Base-by-base conservation (phyloP, 2,329 filamentous ascomycete species). In the Beauveria bassiana region DNA sequence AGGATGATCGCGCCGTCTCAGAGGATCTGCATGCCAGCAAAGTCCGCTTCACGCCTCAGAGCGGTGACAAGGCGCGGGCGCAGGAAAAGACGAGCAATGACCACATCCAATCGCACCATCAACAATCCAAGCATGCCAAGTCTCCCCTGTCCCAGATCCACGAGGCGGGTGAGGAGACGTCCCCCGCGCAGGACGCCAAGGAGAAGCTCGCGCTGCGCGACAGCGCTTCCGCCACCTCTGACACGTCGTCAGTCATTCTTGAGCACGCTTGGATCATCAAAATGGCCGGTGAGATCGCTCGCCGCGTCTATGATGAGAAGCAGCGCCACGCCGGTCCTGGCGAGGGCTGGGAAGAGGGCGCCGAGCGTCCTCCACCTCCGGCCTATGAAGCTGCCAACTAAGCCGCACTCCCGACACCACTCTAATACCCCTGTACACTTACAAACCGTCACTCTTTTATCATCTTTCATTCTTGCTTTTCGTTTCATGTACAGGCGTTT, bases 211-310 rank as follows among this genome's bases (percentile, higher is more conserved):
- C 66, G 65, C 67, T 56, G 65, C 70, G 69, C 63, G 74, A 71
- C 66, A 68, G 69, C 70, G 71, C 63, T 69, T 66, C 66, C 40
- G 63, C 66, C 24, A 65, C 66, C 59, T 81, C 79, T 1, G 81
- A 84, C 38, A 78, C 77, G 5, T 79, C 81, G 14, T 82, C 82
- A 0, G 79, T 81, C 31, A 90, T 91, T 54, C 78, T 91, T 28
- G 89, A 92, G 71, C 88, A 91, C 72, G 90, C 90, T 3, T 95
- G 90, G 89, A 89, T 95, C 75, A 86, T 88, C 78, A 95, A 96
- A 78, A 95, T 99, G 85, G 93, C 93, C 5, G 88, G 87, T 65
- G 95, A 98, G 74, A 93, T 98, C 68, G 91, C 92, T 42, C 81
- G 87, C 56, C 88, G 91, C 61, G 91, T 96, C 66, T 90, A 93